Evolutionary conservation across 2,329 filamentous ascomycete species (phyloP).

Genomic region (Botrytis elliptica): DNA sequence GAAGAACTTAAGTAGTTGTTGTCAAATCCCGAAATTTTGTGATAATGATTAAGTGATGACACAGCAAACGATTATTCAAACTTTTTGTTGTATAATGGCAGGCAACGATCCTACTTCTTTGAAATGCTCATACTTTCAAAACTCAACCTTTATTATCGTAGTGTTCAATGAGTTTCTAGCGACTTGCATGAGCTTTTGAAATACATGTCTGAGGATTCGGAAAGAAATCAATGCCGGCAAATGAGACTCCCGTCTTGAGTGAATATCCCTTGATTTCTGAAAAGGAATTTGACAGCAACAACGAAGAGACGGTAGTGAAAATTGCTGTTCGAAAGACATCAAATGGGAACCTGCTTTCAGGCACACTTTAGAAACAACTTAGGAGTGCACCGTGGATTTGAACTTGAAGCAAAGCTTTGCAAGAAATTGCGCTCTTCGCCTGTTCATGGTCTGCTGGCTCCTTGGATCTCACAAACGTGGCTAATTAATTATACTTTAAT

Average conservation of each 20-base stretch:
- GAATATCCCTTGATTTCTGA: background rate
- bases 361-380: background rate
- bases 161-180: background rate
- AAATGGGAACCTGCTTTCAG: background rate
- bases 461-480: background rate
- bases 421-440: background rate
- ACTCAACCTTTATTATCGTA: background rate
- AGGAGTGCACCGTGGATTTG: fast-evolving
- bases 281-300: background rate
- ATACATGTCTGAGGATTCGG: background rate
- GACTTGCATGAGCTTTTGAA: background rate
- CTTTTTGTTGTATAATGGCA: background rate
- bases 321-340: background rate
- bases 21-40: background rate
- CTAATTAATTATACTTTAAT: fast-evolving
- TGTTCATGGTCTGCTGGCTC: too few species aligned
- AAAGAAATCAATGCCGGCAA: background rate
- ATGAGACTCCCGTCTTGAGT: background rate
- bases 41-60: background rate
- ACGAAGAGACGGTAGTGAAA: background rate
- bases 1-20: background rate
- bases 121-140: background rate
- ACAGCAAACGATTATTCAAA: background rate
- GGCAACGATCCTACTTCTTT: background rate
- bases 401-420: background rate